Evolutionary conservation across 306 rosid species (phyloP), one percentile per base, ranked within the genome.

Genomic region (Trichosanthes truncata): DNA sequence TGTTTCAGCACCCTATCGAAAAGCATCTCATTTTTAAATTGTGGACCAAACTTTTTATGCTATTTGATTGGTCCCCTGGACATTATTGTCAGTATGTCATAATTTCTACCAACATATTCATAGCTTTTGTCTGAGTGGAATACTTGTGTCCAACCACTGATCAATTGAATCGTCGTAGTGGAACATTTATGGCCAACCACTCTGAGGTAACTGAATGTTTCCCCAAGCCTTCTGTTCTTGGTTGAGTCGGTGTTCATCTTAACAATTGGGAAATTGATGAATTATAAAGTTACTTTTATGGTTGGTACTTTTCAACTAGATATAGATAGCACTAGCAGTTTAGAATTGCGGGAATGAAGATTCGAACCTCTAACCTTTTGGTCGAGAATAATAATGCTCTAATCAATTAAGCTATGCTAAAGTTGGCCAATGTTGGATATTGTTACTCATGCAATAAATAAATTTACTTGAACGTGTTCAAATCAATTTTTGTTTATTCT

Each of bases 1-100:
- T 48, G 46, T 51, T 74, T n/a, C 63, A 74, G 45, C 11, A 74
- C 46, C 62, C 45, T 74, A 74, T 51, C 20, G 8, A 31, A 74
- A 45, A 45, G 75, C 67, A 63, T 53, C 53, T 43, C 78, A 67
- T 80, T 83, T 45, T 86, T 82, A 80, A 81, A 82, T 38, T 40
- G 48, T 84, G 96, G 94, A 87, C 93, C 93, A 84, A 89, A 66
- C 72, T 83, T 79, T 78, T 83, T 76, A 51, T 83, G 83, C 59
- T 79, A 83, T 86, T 86, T 84, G 82, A 82, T 81, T 90, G 93
- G 96, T 86, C 91, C 93, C 93, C 91, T 61, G 79, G 89, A 93
- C 89, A 89, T 84, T 87, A 49, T 81, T 80, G 87, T 90, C 89
- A 81, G 72, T 40, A 80, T 90, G 96, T 88, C 86, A 84, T 83